Evolutionary conservation across 495 filamentous ascomycete species (phyloP).

Genomic region (Neurospora pannonica): DNA sequence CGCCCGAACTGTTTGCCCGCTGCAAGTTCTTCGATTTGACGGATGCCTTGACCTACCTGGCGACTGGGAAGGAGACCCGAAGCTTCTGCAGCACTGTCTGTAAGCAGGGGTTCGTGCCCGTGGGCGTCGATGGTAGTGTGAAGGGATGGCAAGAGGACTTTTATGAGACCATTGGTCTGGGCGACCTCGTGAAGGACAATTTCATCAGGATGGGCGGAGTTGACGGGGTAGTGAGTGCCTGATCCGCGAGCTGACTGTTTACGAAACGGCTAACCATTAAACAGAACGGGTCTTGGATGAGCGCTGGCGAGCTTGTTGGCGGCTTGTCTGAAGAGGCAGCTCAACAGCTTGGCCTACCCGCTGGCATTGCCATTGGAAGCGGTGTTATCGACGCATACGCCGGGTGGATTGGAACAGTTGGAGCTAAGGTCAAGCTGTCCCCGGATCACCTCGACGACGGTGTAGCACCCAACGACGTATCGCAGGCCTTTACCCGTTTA

Average conservation of each 20-base stretch:
- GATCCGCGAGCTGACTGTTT: background rate
- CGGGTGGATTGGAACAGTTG: conserved; percentile 97
- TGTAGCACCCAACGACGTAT: conserved; percentile 62
- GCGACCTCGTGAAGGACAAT: conserved; percentile 71
- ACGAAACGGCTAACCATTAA: conserved; percentile 5
- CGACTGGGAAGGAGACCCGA: conserved; percentile 85
- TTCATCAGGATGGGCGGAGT: conserved; percentile 91
- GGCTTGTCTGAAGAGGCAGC: conserved; percentile 76
- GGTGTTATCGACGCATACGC: conserved; percentile 98
- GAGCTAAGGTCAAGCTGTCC: conserved; percentile 73
- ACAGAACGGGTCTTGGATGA: conserved; percentile 83
- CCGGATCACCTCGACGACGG: conserved; percentile 49
- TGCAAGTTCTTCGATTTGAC: conserved; percentile 95
- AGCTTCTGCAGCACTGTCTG: conserved; percentile 92
- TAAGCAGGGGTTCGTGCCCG: conserved; percentile 91
- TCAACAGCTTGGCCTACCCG: conserved; percentile 69
- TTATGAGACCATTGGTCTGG: conserved; percentile 69
- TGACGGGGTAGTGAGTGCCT: conserved; percentile 75
- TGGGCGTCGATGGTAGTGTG: conserved; percentile 91
- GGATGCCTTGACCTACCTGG: conserved; percentile 90
- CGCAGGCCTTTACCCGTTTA: conserved; percentile 86
- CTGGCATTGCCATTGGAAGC: conserved; percentile 85
- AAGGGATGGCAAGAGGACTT: conserved; percentile 99
- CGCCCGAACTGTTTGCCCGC: conserved; percentile 74
- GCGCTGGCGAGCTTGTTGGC: conserved; percentile 83